These are phyloP conservation scores for Sporothrix brunneoviolacea DNA, from an alignment of 2,329 filamentous ascomycete genomes.

Conservation along the genomic window DNA sequence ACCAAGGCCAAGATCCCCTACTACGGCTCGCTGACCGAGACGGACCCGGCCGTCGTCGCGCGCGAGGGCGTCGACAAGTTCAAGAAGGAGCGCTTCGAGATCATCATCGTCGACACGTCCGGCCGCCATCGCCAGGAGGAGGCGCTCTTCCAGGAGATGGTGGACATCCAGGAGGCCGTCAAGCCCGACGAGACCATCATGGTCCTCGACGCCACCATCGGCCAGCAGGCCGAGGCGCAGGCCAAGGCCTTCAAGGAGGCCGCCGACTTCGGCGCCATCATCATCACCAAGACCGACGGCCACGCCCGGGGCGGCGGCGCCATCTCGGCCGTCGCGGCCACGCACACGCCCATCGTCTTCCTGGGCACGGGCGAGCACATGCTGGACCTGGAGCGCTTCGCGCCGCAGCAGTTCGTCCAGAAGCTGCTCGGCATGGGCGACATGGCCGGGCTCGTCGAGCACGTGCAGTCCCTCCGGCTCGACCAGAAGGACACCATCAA, in stretches of 20 bases:
- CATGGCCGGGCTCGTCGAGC: conserved; percentile 89
- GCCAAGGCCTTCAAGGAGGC: conserved; percentile 96
- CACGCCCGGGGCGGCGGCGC: conserved; percentile 93
- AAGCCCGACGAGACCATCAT: conserved; percentile 95
- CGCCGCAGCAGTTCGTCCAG: conserved; percentile 85
- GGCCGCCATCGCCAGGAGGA: conserved; percentile 92
- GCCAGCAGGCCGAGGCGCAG: conserved; percentile 90
- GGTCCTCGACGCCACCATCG: conserved; percentile 94
- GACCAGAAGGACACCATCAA: conserved; percentile 99
- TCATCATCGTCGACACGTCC: conserved; percentile 97
- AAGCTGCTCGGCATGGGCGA: conserved; percentile 97
- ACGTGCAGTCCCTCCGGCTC: conserved; percentile 90
- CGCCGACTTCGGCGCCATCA: conserved; percentile 94
- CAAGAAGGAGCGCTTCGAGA: conserved; percentile 96
- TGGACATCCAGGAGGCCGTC: conserved; percentile 88
- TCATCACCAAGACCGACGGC: conserved; percentile 97
- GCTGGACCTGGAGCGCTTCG: conserved; percentile 88
- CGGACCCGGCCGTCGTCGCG: conserved; percentile 87
- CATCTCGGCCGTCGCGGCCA: conserved; percentile 94
- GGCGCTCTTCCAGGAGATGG: conserved; percentile 94
- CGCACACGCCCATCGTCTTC: conserved; percentile 94
- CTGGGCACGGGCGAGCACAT: conserved; percentile 97
- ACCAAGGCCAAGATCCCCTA: conserved; percentile 99
- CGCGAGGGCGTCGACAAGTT: conserved; percentile 97
- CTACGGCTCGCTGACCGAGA: conserved; percentile 93